These are phyloP conservation scores for Teunomyces barrocoloradensis DNA, from an alignment of 805 yeast species.

Conservation along the genomic window DNA sequence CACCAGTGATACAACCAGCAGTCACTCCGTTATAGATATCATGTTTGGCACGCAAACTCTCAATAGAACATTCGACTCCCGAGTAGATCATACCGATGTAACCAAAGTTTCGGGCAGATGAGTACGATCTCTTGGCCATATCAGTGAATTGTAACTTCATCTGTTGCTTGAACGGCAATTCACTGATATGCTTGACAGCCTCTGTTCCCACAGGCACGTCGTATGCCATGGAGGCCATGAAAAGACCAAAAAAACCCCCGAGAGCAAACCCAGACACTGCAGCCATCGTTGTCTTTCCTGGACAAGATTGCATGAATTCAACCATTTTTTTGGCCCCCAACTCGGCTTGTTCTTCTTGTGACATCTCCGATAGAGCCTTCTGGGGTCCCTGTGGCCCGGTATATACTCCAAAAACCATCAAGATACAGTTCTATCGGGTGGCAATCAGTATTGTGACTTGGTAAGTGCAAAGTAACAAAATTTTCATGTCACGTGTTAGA, in stretches of 20 bases:
- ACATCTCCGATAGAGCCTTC: slow-evolving; percentile 65
- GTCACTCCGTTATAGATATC: slow-evolving; percentile 88
- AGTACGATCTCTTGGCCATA: slow-evolving; percentile 86
- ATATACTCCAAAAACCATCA: slow-evolving; percentile 38
- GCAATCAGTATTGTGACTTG: neutral
- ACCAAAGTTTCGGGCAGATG: slow-evolving; percentile 92
- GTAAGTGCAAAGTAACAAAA: neutral
- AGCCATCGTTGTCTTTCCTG: slow-evolving; percentile 87
- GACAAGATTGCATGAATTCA: slow-evolving; percentile 86
- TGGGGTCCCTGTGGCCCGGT: slow-evolving; percentile 32
- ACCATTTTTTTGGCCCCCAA: slow-evolving; percentile 83
- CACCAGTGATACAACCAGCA: slow-evolving; percentile 97
- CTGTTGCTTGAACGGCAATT: slow-evolving; percentile 88
- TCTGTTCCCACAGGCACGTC: slow-evolving; percentile 72
- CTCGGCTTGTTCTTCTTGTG: slow-evolving; percentile 90
- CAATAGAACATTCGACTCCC: slow-evolving; percentile 89
- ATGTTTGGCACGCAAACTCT: slow-evolving; percentile 81
- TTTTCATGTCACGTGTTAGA: slow-evolving; percentile 1
- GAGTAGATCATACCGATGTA: slow-evolving; percentile 87
- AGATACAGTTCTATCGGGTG: neutral
- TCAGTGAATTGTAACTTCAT: slow-evolving; percentile 87
- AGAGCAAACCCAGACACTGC: slow-evolving; percentile 93
- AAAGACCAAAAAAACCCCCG: slow-evolving; percentile 93
- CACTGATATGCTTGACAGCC: slow-evolving; percentile 60
- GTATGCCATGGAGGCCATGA: slow-evolving; percentile 88